Base-by-base conservation (phyloP, 1,284 basidiomycete genomes). In the Cutaneotrichosporon curvatum region DNA sequence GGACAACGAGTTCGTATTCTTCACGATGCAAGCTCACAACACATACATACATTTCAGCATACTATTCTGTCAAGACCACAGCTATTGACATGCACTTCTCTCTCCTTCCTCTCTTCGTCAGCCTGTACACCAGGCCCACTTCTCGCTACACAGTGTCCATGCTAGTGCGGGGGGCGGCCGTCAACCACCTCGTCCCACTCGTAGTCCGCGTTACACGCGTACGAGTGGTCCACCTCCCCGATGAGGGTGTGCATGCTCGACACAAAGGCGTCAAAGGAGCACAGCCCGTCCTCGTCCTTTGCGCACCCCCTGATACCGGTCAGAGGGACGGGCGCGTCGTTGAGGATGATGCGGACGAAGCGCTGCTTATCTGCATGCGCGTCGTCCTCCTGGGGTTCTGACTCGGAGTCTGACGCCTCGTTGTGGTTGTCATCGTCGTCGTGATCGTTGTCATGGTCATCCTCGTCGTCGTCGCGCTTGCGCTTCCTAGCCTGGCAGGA, bases 291-390 rank as follows among this genome's bases (percentile, higher is more conserved):
- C 10, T 70, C 63, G 43, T 44, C 35, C 42, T 44, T 22, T 19
- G 25, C 20, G 35, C 42, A 44, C 12, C 42, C 21, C 10, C 11
- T 35, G 38, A 82, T 73, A 10, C 78, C 78, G 2, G 76, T 78
- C 8, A 85, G 73, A 0, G 84, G 83, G 2, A 85, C 71, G 1
- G 81, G 76, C 2, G 77, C 84, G 51, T 78, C 77, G 61, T 78
- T 78, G 50, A 78, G 59, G 37, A 72, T 62, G 28, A 72, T 40
- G 30, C 81, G 77, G 55, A 82, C 77, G 60, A 76, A 50, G 33
- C 46, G 46, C 23, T 20, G 37, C 40, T 40, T 41, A 19, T 49
- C 40, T 22, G 75, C 12, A 7, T 28, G 7, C 72, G 73, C 8
- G 65, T 38, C 22, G 19, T 11, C 6, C 1, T 8, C 23, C 14